Evolutionary conservation across 345 rosid genomes (phyloP).

Genomic region (Eucalyptus curtisii): DNA sequence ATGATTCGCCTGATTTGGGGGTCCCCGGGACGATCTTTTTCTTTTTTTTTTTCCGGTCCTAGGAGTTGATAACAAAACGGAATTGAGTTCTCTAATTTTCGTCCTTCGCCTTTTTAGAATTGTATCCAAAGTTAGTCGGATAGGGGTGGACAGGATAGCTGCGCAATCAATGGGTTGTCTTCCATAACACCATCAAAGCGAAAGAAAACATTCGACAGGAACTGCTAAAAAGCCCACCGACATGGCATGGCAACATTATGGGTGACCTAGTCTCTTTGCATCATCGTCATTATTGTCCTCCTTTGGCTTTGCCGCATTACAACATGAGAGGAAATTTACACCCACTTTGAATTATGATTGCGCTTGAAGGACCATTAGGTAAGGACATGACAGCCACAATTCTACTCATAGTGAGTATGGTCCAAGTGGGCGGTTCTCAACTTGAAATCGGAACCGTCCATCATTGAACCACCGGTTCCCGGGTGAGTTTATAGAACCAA

Average conservation of each 20-base stretch:
- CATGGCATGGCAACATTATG: neutral
- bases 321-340: neutral
- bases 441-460: rapidly evolving
- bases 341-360: neutral
- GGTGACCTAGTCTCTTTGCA: neutral
- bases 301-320: neutral
- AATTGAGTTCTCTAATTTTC: neutral
- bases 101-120: neutral
- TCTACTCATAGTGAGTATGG: neutral
- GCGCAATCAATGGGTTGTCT: neutral
- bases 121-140: neutral
- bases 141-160: neutral
- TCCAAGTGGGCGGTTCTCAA: rapidly evolving
- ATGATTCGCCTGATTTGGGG: neutral
- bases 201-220: neutral
- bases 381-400: neutral
- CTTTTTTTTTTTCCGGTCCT: neutral
- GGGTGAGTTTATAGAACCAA: rapidly evolving
- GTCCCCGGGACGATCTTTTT: neutral
- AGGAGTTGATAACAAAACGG: neutral
- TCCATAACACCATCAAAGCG: neutral
- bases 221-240: neutral
- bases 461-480: rapidly evolving
- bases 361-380: neutral
- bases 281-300: neutral